A percentile compares a stretch with the other conserved stretches of the same genome.
These are phyloP conservation scores for Euphrasia confusa DNA, from an alignment of 257 asterid genomes.

Conservation along the genomic window DNA sequence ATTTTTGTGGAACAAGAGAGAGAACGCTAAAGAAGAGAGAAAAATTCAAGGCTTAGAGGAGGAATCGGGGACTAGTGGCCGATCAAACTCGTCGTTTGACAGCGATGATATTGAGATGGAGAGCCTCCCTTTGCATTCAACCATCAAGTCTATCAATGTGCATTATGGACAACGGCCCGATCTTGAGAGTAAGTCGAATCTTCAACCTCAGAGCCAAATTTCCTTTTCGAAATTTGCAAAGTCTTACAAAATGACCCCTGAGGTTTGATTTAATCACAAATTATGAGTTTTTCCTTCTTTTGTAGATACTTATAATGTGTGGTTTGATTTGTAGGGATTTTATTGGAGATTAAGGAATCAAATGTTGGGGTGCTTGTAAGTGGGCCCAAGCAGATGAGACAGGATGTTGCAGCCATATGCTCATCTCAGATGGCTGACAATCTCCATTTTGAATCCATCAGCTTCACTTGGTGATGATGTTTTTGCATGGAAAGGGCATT, in stretches of 20 bases:
- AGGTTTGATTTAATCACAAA: too few species aligned
- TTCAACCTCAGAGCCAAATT: too few species aligned
- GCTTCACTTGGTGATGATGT: constrained; percentile 70
- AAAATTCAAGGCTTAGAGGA: constrained; percentile 65
- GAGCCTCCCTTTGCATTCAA: constrained; percentile 46
- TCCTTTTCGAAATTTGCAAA: not conserved
- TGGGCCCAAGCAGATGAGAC: constrained; percentile 77
- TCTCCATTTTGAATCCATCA: constrained; percentile 76
- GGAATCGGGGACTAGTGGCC: not conserved
- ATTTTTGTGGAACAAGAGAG: constrained; percentile 55
- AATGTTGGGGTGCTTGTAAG: constrained; percentile 75
- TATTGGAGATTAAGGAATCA: constrained; percentile 58
- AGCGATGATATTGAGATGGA: constrained; percentile 69
- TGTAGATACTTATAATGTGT: not conserved
- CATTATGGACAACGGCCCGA: constrained; percentile 81
- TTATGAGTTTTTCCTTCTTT: not conserved
- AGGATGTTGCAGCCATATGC: constrained; percentile 70
- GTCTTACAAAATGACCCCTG: not conserved
- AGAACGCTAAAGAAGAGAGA: constrained; percentile 30
- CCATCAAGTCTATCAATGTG: constrained; percentile 55
- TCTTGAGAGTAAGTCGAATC: constrained; percentile 54
- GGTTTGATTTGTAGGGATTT: constrained; percentile 35
- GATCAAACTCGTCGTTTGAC: constrained; percentile 33
- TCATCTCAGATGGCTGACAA: constrained; percentile 65
- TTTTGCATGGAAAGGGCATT: not conserved